Evolutionary conservation across 106 monocot species (phyloP).

Genomic region (Phalaenopsis equestris): DNA sequence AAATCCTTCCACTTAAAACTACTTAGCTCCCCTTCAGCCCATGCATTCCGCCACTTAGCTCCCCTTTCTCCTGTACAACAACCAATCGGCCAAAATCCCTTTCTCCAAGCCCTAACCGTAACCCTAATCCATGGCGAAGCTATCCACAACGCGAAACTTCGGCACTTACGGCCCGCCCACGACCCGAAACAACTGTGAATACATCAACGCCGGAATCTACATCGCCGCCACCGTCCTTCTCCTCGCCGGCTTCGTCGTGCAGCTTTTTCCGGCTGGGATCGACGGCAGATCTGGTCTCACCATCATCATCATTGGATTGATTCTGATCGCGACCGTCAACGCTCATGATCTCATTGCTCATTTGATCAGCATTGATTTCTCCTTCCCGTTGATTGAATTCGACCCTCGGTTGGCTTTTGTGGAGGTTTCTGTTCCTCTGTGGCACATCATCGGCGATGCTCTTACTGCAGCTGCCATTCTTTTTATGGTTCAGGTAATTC

Average conservation of each 20-base stretch:
- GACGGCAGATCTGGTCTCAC: slow-evolving; percentile 40
- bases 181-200: slow-evolving; percentile 58
- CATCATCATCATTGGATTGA: slow-evolving; percentile 36
- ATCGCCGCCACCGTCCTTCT: slow-evolving; percentile 35
- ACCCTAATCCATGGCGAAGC: slow-evolving; percentile 60
- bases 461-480: slow-evolving; percentile 25
- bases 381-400: slow-evolving; percentile 29
- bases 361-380: slow-evolving; percentile 54
- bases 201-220: slow-evolving; percentile 74
- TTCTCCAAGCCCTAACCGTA: not conserved
- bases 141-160: slow-evolving; percentile 58
- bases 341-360: slow-evolving; percentile 74
- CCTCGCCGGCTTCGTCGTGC: slow-evolving; percentile 30
- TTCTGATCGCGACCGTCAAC: slow-evolving; percentile 35
- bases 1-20: too few relatives aligned
- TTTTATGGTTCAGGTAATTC: slow-evolving; percentile 49
- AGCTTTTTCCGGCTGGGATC: slow-evolving; percentile 12
- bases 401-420: slow-evolving; percentile 67
- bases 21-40: not conserved
- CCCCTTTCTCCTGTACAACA: too few relatives aligned
- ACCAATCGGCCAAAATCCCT: too few relatives aligned
- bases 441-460: slow-evolving; percentile 33
- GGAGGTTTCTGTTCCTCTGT: slow-evolving; percentile 57
- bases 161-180: slow-evolving; percentile 34
- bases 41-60: not conserved